Conservation (phyloP, 768 basidiomycete species). For the Calvatia gigantea region DNA sequence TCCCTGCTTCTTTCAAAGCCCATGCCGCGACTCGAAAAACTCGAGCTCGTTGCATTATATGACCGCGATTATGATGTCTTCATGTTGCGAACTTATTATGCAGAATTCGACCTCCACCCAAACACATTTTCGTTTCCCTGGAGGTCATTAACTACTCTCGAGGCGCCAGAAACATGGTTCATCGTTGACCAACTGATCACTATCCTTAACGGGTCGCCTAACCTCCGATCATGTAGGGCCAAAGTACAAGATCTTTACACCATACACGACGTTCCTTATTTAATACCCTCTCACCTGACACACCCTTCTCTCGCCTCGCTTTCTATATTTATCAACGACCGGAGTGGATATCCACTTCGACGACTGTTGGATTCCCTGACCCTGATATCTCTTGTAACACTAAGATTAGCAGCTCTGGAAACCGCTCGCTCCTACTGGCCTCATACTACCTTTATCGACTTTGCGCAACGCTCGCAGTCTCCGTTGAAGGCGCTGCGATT, state of each 20-base stretch:
- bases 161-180: conserved; percentile 1
- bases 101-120: conserved; percentile 1
- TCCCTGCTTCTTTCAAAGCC: conserved; percentile 3
- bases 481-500: not conserved
- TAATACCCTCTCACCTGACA: not conserved
- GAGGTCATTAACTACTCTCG: conserved; percentile 2
- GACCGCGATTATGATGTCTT: not conserved
- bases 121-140: conserved; percentile 1
- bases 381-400: not conserved
- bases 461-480: not conserved
- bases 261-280: not conserved
- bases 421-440: conserved; percentile 5
- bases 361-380: not conserved
- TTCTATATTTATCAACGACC: not conserved
- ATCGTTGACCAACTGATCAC: not conserved
- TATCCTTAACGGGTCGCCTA: conserved; percentile 6
- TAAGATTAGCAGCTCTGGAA: not conserved
- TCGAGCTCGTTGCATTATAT: not conserved
- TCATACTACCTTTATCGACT: not conserved
- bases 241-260: conserved; percentile 2
- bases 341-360: not conserved
- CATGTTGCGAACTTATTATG: not conserved
- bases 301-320: not conserved
- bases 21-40: not conserved
- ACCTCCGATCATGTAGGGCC: not conserved